Percentiles rank a stretch among this genome's conserved stretches.
phyloP scores from a whole-genome alignment of 192 early-diverging fungal genomes.

The Rhizophagus sp. region DNA sequence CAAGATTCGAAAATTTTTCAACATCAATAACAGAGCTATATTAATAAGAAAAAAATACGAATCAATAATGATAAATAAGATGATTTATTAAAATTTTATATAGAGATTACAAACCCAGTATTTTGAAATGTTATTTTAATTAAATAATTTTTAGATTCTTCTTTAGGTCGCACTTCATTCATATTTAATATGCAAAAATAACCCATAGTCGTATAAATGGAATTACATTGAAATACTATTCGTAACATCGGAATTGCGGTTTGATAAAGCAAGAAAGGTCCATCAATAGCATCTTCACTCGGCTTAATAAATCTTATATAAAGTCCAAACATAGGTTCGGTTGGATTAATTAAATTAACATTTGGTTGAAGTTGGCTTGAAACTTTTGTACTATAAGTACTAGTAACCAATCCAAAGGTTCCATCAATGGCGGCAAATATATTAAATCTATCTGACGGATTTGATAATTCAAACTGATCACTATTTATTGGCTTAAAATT shows the following conservation, averaged over 20 bases:
- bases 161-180: background rate
- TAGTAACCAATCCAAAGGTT: background rate
- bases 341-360: background rate
- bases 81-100: too few relatives aligned
- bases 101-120: background rate
- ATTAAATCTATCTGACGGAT: background rate
- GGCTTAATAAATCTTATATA: background rate
- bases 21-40: background rate
- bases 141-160: background rate
- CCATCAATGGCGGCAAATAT: background rate
- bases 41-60: background rate
- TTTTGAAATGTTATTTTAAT: background rate
- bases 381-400: background rate
- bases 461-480: background rate
- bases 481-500: background rate
- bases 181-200: background rate
- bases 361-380: background rate
- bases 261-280: background rate
- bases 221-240: background rate
- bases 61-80: background rate
- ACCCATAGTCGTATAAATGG: background rate
- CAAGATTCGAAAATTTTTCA: background rate
- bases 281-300: background rate
- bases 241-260: background rate
- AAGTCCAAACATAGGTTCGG: background rate